phyloP scores from a whole-genome alignment of 1,284 basidiomycete species.

The Trichosporon sp. region DNA sequence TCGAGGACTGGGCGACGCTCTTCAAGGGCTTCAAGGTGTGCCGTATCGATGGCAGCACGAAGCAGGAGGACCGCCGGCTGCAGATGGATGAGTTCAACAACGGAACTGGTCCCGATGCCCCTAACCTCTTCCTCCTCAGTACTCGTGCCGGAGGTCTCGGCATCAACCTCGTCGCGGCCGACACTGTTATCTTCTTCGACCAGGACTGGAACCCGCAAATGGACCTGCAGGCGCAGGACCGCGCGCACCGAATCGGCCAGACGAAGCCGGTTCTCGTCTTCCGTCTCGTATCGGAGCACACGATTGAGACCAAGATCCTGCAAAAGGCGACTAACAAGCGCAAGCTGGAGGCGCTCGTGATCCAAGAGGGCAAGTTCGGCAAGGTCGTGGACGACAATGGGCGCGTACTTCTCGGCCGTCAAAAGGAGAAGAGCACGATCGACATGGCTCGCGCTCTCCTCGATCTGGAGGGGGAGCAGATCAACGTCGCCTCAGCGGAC shows the following conservation, averaged over 20 bases:
- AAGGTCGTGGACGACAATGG: slow-evolving; percentile 63
- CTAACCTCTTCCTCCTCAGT: slow-evolving; percentile 82
- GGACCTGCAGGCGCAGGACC: slow-evolving; percentile 94
- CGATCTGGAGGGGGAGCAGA: slow-evolving; percentile 81
- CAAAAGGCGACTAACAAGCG: slow-evolving; percentile 83
- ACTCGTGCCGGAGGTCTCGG: slow-evolving; percentile 91
- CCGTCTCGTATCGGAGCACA: slow-evolving; percentile 81
- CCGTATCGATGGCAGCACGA: slow-evolving; percentile 85
- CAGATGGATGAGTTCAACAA: slow-evolving; percentile 86
- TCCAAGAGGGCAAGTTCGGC: slow-evolving; percentile 83
- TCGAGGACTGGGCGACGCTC: slow-evolving; percentile 83
- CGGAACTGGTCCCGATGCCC: slow-evolving; percentile 69
- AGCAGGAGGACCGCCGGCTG: slow-evolving; percentile 73
- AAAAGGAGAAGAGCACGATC: slow-evolving; percentile 64
- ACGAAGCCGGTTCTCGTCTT: slow-evolving; percentile 85
- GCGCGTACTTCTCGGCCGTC: slow-evolving; percentile 57
- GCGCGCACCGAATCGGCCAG: slow-evolving; percentile 94
- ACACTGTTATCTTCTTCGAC: slow-evolving; percentile 93
- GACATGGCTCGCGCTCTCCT: slow-evolving; percentile 81
- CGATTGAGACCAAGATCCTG: slow-evolving; percentile 89
- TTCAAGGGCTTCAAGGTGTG: slow-evolving; percentile 80
- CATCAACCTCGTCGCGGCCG: slow-evolving; percentile 89
- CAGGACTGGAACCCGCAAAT: slow-evolving; percentile 96
- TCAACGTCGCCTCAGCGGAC: slow-evolving; percentile 78
- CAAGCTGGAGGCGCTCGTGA: slow-evolving; percentile 89